Conservation (phyloP, 2,329 filamentous ascomycete genomes). For the Penicillium aurantiogriseum region DNA sequence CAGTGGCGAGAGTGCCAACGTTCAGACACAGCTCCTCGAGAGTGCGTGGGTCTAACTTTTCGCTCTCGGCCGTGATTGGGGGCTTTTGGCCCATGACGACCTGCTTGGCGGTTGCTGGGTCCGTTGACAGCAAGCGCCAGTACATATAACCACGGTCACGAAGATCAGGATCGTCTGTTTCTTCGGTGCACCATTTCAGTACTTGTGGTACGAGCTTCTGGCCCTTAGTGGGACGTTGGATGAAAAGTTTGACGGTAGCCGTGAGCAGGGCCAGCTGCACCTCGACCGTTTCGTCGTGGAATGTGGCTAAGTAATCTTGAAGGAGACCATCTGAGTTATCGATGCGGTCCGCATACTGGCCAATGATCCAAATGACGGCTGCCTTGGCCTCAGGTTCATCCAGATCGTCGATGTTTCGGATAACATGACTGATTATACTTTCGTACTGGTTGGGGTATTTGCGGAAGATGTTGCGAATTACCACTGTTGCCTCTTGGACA, state of each 20-base stretch:
- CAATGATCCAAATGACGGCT: constrained; percentile 99
- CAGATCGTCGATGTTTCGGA: constrained; percentile 91
- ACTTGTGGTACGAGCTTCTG: constrained; percentile 92
- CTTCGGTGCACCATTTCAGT: constrained; percentile 96
- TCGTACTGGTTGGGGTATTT: constrained; percentile 99
- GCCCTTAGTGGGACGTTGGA: constrained; percentile 91
- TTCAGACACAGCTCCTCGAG: constrained; percentile 97
- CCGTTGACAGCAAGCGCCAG: constrained; percentile 91
- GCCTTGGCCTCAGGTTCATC: constrained; percentile 98
- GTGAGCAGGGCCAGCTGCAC: constrained; percentile 93
- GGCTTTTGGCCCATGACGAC: constrained; percentile 98
- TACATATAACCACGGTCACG: constrained; percentile 98
- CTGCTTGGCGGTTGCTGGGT: constrained; percentile 78
- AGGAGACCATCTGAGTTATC: constrained; percentile 93
- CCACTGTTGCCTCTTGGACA: constrained; percentile 96
- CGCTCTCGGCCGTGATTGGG: constrained; percentile 90
- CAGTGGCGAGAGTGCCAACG: constrained; percentile 91
- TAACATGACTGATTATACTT: constrained; percentile 91
- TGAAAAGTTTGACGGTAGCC: constrained; percentile 96
- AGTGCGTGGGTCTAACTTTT: constrained; percentile 85
- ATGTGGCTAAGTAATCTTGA: constrained; percentile 92
- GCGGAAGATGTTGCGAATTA: constrained; percentile 98
- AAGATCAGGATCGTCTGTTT: constrained; percentile 97
- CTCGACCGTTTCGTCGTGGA: constrained; percentile 90
- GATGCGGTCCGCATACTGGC: constrained; percentile 94